These are phyloP conservation scores for Paecilomyces variotii DNA, from an alignment of 2,329 filamentous ascomycete species.

Conservation along the genomic window DNA sequence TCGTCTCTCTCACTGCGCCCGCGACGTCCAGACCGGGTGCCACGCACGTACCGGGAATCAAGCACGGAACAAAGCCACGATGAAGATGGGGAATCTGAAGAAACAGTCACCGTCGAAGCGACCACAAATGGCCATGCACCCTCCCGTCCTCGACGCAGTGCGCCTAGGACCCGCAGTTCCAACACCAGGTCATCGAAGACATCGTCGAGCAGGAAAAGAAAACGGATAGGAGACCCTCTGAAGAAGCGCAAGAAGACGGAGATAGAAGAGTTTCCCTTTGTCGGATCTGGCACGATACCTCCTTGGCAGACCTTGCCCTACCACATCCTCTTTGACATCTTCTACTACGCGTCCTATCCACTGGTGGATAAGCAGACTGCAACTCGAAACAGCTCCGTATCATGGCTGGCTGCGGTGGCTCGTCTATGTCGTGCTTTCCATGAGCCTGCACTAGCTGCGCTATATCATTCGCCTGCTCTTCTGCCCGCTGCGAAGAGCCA, in stretches of 20 bases:
- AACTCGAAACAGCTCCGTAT: constrained; percentile 17
- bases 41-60: constrained; percentile 26
- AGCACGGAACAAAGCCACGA: constrained; percentile 21
- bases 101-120: constrained; percentile 6
- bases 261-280: constrained; percentile 7
- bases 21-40: constrained; percentile 18
- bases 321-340: constrained; percentile 60
- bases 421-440: constrained; percentile 56
- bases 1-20: constrained; percentile 23
- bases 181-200: constrained; percentile 14
- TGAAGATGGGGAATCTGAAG: constrained; percentile 7
- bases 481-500: constrained; percentile 44
- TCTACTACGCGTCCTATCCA: constrained; percentile 57
- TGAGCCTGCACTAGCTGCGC: constrained; percentile 63
- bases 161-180: constrained; percentile 11
- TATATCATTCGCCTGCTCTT: constrained; percentile 64
- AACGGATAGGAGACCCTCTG: constrained; percentile 14
- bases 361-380: constrained; percentile 36
- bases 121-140: constrained; percentile 4
- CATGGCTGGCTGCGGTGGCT: constrained; percentile 59
- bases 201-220: constrained; percentile 6
- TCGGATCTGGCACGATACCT: constrained; percentile 37
- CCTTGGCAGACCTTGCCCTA: constrained; percentile 59
- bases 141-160: constrained; percentile 10
- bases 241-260: constrained; percentile 19